A percentile compares a stretch with the other conserved stretches of the same genome.
Evolutionary conservation across 495 filamentous ascomycete species (phyloP).

Genomic region (Penicillium argentinense): DNA sequence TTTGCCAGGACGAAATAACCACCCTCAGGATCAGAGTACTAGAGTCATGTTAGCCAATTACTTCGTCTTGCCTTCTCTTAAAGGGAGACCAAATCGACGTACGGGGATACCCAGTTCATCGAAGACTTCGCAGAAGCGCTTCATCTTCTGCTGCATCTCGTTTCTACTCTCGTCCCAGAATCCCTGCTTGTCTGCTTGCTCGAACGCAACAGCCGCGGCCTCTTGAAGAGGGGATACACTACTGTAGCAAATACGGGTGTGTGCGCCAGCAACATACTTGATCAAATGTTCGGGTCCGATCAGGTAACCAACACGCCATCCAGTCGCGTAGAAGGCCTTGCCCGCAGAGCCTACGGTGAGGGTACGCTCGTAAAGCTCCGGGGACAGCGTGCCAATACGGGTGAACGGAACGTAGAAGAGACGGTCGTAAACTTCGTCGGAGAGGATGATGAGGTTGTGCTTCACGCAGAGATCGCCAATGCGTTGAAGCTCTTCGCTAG

Average conservation of each 20-base stretch:
- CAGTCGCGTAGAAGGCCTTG: slow-evolving; percentile 97
- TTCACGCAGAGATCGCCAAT: slow-evolving; percentile 92
- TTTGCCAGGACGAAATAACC: slow-evolving; percentile 97
- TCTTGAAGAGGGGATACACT: slow-evolving; percentile 93
- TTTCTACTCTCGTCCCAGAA: slow-evolving; percentile 86
- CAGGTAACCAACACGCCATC: slow-evolving; percentile 95
- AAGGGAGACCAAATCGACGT: slow-evolving; percentile 13
- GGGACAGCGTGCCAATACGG: slow-evolving; percentile 82
- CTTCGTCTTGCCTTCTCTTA: neutral
- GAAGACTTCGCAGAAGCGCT: slow-evolving; percentile 82
- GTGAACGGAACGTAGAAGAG: slow-evolving; percentile 95
- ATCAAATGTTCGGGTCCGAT: slow-evolving; percentile 87
- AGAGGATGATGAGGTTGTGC: slow-evolving; percentile 91
- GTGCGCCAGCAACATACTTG: slow-evolving; percentile 87
- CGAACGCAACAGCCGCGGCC: slow-evolving; percentile 93
- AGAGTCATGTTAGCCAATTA: slow-evolving; percentile 7
- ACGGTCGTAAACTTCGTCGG: slow-evolving; percentile 94
- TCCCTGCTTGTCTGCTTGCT: slow-evolving; percentile 75
- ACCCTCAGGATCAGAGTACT: slow-evolving; percentile 89
- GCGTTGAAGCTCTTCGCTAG: slow-evolving; percentile 72
- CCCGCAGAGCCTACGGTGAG: slow-evolving; percentile 93
- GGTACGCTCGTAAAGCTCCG: slow-evolving; percentile 81
- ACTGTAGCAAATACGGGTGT: slow-evolving; percentile 95
- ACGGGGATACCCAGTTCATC: slow-evolving; percentile 81
- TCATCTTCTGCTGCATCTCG: slow-evolving; percentile 91